Base-by-base conservation (phyloP, 441 rosid genomes). In the Corymbia citriodora region DNA sequence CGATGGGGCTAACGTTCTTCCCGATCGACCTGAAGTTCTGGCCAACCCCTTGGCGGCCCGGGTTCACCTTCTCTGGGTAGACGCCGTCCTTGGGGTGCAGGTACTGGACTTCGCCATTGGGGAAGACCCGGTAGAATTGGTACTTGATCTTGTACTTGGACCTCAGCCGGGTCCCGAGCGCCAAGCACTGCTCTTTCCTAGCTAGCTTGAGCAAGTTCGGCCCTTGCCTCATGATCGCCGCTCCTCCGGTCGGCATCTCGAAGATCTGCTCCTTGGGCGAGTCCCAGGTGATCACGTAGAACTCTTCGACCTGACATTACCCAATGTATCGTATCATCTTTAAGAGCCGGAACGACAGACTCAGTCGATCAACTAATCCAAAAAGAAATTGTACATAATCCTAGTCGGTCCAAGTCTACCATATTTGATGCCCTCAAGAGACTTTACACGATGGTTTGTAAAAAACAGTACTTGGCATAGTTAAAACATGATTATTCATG, bases 191-290 rank as follows among this genome's bases (percentile, higher is more conserved):
- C 89, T 97, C 99, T 89, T 97, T 96, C 96, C 99, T 96, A 8
- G 97, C 98, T 92, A 97, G 79, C 94, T 97, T 97, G 88, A 97
- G 94, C 94, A 97, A 82, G 92, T 97, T 97, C 13, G 99, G 96
- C 19, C 98, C 98, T 93, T 96, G 92, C 83, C 99, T 96, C 98
- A 97, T 97, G 88, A 95, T 97, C 68, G 99, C 97, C 2, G 98
- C 99, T 0, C 99, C 99, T 9, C 98, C 99, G 0, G 98, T 97
- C 0, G 97, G 97, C 99, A 97, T 97, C 95, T 97, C 97, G 59
- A 97, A 97, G 93, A 97, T 94, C 91, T 96, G 99, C 90, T 97
- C 97, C 85, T 96, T 96, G 0, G 98, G 97, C 25, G 98, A 96
- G 23, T 96, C 95, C 99, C 99, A 97, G 53, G 99, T 96, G 50